Base-by-base conservation (phyloP, 805 yeast genomes). In the Candida argentea region DNA sequence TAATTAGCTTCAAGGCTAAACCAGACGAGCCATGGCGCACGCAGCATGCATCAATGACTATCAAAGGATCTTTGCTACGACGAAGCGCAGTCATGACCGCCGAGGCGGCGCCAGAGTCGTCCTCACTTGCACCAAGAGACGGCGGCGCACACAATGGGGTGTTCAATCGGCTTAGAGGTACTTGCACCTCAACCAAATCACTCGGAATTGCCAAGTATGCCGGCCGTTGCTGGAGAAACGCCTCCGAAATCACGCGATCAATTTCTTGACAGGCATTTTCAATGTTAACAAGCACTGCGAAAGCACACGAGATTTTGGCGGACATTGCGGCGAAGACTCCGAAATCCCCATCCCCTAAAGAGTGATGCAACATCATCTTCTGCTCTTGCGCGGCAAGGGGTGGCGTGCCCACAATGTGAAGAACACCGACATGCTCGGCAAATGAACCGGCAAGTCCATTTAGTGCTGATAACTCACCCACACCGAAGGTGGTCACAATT, bases 381-480 rank as follows among this genome's bases (percentile, higher is more conserved):
- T 37, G 35, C 7, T 29, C 29, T 12, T 39, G 43, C 3, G 36
- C 25, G 2, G 34, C 31, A 2, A 37, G 21, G 11, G 54, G 38
- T 3, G 55, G 40, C 5, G 83, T 75, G 22, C 95, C 95, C 11
- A 86, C 94, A 38, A 86, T 76, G 53, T 84, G 94, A 32, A 85
- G 59, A 2, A 85, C 58, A 5, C 91, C 91, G 24, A 78, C 77
- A 40, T 65, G 70, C 55, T 85, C 95, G 19, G 94, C 80, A 57
- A 69, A 78, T 0, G 94, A 72, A 27, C 94, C 94, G 18, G 85
- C 65, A 30, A 83, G 58, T 26, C 93, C 94, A 53, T 84, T 84
- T 36, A 84, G 45, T 2, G 94, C 93, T 33, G 85, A 73, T 36
- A 84, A 64, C 50, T 85, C 95, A 32, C 95, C 95, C 11, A 85